Base-by-base conservation (phyloP, 2,329 filamentous ascomycete genomes). In the Arachnopeziza araneosa region DNA sequence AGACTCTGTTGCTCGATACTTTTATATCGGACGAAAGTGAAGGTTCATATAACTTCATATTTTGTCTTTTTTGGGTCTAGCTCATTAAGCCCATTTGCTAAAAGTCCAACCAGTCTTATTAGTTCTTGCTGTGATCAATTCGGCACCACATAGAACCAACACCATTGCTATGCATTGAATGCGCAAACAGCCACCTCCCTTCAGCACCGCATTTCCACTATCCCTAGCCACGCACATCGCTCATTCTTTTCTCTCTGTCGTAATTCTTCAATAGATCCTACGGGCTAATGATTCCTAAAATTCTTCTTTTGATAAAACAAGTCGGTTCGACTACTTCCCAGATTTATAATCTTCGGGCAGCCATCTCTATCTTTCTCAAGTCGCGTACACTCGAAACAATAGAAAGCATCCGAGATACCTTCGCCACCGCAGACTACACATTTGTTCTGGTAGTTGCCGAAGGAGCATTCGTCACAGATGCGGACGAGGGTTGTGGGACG, bases 381-480 rank as follows among this genome's bases (percentile, higher is more conserved):
- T 8, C 95, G 84, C 61, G 95, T 99, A 75, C 95, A 99, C 78
- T 99, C 95, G 73, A 98, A 98, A 81, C 95, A 99, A 80, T 99
- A 99, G 77, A 98, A 98, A 55, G 95, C 95, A 75, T 99, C 95
- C 36, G 90, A 95, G 74, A 99, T 99, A 30, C 95, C 95, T 78
- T 98, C 95, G 69, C 95, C 95, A 74, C 95, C 95, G 77, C 95
- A 99, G 51, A 99, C 95, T 68, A 99, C 92, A 75, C 95, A 99
- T 77, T 99, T 99, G 81, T 99, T 99, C 79, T 98, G 95, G 81
- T 97, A 99, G 83, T 99, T 99, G 73, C 95, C 95, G 76, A 99
- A 99, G 74, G 90, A 93, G 82, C 95, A 99, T 79, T 99, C 95
- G 80, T 99, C 95, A 81, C 95, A 99, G 79, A 99, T 98, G 72